These are phyloP conservation scores for Xylaria sp. DNA, from an alignment of 2,329 filamentous ascomycete genomes.

Conservation along the genomic window DNA sequence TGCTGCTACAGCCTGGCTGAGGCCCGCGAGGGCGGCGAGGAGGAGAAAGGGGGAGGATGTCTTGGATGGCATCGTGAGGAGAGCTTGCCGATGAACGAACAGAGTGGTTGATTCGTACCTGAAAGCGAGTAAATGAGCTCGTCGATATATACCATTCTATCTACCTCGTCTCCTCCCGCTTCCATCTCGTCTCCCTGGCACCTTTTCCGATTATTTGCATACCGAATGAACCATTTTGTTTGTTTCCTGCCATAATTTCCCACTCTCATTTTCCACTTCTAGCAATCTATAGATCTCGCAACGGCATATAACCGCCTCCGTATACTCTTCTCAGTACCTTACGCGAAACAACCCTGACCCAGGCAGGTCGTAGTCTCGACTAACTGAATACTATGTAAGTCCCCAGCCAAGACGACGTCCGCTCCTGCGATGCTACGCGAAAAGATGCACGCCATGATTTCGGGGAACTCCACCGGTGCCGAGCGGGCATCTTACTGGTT, in stretches of 20 bases:
- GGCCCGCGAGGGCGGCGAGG: not conserved
- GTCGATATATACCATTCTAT: not conserved
- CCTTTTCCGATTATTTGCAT: no score
- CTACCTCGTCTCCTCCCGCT: no score
- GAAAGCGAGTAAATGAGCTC: not conserved
- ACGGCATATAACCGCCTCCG: constrained; percentile 1
- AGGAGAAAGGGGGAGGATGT: not conserved
- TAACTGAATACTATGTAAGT: no score
- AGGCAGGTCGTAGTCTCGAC: no score
- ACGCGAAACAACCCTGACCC: not conserved
- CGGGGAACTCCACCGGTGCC: not conserved
- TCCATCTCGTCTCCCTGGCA: not conserved
- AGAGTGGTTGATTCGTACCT: not conserved
- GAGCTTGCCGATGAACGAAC: not conserved
- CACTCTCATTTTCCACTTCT: constrained; percentile 15
- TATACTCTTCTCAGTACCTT: not conserved
- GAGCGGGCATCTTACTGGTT: not conserved
- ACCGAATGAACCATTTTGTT: not conserved
- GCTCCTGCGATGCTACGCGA: not conserved
- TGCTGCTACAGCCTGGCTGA: not conserved
- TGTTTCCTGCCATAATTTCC: not conserved
- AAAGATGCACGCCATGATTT: constrained; percentile 1
- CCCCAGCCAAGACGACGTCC: not conserved
- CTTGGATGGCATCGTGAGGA: constrained; percentile 13
- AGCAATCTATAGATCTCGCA: constrained; percentile 4